phyloP scores from a whole-genome alignment of 108 stramenopile species.

The Cyclotella choctawhatcheeana region DNA sequence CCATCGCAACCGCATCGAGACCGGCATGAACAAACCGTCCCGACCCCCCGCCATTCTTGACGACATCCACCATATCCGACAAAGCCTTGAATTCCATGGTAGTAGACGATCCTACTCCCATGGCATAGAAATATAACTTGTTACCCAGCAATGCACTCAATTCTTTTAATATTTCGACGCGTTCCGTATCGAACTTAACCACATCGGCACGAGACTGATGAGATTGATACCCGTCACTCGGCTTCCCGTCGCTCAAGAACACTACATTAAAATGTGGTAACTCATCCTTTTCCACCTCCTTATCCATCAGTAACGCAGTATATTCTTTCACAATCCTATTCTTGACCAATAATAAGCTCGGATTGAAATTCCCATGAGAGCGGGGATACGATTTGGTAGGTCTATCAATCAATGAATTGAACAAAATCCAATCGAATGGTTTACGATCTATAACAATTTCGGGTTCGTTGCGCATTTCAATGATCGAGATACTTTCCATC shows the following conservation, averaged over 20 bases:
- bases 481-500: conserved; percentile 56
- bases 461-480: conserved; percentile 59
- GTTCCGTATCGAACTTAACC: background rate
- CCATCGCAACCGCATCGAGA: conserved; percentile 25
- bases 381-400: conserved; percentile 28
- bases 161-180: conserved; percentile 15
- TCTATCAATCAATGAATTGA: conserved; percentile 51
- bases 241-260: conserved; percentile 44
- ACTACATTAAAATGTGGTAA: conserved; percentile 36
- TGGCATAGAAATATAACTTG: conserved; percentile 42
- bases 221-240: conserved; percentile 23
- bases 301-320: conserved; percentile 9
- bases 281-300: conserved; percentile 33
- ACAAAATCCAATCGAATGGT: conserved; percentile 70
- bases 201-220: background rate
- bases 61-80: conserved; percentile 32
- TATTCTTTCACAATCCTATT: conserved; percentile 33
- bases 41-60: conserved; percentile 18
- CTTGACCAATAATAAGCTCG: conserved; percentile 24
- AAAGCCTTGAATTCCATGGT: conserved; percentile 39
- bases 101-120: conserved; percentile 43
- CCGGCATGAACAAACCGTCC: conserved; percentile 53
- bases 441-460: conserved; percentile 39
- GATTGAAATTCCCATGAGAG: conserved; percentile 48
- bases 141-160: conserved; percentile 15